phyloP scores from a whole-genome alignment of 1,284 basidiomycete genomes.

The Cystobasidiaceae sp. region DNA sequence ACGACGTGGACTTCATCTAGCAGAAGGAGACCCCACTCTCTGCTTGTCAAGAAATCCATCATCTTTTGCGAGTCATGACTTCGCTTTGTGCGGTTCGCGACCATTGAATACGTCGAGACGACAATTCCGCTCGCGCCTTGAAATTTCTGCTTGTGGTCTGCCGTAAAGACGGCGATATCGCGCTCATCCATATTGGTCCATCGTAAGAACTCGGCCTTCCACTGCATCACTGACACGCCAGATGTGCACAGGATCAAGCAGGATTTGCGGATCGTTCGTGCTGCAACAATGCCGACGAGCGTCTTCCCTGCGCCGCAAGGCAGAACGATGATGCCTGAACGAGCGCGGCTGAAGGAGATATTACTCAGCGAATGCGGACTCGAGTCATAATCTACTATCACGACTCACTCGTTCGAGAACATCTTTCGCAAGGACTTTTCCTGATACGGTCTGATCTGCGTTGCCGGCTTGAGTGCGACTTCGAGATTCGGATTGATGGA shows the following conservation, averaged over 20 bases:
- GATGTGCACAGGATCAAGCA: conserved; percentile 97
- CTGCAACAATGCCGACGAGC: conserved; percentile 95
- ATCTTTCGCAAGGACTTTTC: conserved; percentile 96
- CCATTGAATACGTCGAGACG: conserved; percentile 97
- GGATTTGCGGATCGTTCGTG: conserved; percentile 98
- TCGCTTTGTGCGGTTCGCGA: conserved; percentile 90
- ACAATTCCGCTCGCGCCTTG: conserved; percentile 91
- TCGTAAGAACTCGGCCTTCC: conserved; percentile 93
- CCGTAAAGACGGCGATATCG: conserved; percentile 92
- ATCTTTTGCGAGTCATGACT: conserved; percentile 96
- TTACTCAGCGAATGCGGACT: background rate
- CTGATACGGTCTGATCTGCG: conserved; percentile 92
- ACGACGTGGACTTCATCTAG: conserved; percentile 97
- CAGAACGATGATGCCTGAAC: conserved; percentile 96
- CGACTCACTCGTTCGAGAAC: conserved; percentile 86
- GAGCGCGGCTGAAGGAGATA: conserved; percentile 69
- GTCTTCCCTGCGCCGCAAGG: conserved; percentile 99
- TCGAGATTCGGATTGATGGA: conserved; percentile 89
- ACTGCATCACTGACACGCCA: conserved; percentile 95
- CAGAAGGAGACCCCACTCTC: conserved; percentile 94
- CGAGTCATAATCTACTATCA: conserved; percentile 1
- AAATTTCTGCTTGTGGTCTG: conserved; percentile 96
- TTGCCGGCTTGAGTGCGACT: conserved; percentile 93
- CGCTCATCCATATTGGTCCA: conserved; percentile 95
- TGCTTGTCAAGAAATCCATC: conserved; percentile 93